These are phyloP conservation scores for Xerocomellus intermedius DNA, from an alignment of 768 basidiomycete genomes.

Conservation along the genomic window DNA sequence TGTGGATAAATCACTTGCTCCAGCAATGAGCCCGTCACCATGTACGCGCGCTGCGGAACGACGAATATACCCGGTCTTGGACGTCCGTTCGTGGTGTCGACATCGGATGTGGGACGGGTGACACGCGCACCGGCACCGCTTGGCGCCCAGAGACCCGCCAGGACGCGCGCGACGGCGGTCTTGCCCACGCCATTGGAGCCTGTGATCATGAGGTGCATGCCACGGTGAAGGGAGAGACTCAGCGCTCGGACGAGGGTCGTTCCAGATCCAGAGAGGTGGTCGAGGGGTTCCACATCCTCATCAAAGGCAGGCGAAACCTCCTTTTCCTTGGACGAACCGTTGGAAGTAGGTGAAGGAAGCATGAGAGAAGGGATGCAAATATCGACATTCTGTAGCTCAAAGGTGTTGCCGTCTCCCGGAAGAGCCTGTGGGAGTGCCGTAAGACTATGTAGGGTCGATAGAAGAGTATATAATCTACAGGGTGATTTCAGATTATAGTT, in stretches of 20 bases:
- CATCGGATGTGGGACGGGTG: conserved; percentile 26
- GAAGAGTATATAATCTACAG: conserved; percentile 74
- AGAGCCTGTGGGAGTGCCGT: conserved; percentile 46
- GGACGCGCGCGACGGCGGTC: conserved; percentile 82
- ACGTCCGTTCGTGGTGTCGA: conserved; percentile 36
- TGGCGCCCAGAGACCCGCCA: conserved; percentile 87
- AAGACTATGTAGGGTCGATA: conserved; percentile 82
- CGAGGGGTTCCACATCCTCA: conserved; percentile 15
- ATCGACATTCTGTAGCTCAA: conserved; percentile 68
- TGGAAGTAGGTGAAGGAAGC: neutral
- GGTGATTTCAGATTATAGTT: neutral
- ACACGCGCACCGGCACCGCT: conserved; percentile 36
- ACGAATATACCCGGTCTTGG: conserved; percentile 60
- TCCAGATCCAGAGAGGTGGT: conserved; percentile 21
- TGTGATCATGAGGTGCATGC: conserved; percentile 91
- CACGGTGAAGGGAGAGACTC: conserved; percentile 56
- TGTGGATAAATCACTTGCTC: conserved; percentile 96
- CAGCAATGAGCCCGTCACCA: conserved; percentile 81
- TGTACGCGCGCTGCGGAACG: conserved; percentile 91
- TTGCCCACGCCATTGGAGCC: conserved; percentile 93
- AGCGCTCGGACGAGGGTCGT: conserved; percentile 66
- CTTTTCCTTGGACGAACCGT: conserved; percentile 1
- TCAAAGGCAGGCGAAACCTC: conserved; percentile 1
- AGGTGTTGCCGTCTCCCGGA: conserved; percentile 36
- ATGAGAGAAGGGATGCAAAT: conserved; percentile 55